phyloP scores from a whole-genome alignment of 1,284 basidiomycete genomes.

The Sutorius eximius region DNA sequence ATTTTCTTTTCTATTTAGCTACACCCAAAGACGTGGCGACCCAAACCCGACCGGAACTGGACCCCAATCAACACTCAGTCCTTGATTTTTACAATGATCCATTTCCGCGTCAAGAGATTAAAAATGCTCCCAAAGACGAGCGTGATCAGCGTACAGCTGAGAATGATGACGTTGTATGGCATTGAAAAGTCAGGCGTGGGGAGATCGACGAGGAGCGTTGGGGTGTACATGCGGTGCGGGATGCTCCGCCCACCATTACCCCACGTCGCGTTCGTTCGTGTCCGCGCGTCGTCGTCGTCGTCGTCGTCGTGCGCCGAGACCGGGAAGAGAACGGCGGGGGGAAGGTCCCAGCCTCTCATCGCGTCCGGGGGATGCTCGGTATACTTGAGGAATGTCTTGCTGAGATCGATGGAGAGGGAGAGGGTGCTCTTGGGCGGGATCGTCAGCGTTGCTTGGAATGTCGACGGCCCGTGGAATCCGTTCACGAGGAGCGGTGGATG shows the following conservation, averaged over 20 bases:
- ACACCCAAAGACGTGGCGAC: not conserved
- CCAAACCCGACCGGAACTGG: no score
- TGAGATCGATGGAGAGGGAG: slow-evolving; percentile 71
- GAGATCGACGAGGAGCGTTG: slow-evolving; percentile 82
- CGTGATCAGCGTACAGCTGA: slow-evolving; percentile 88
- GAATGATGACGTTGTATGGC: slow-evolving; percentile 99
- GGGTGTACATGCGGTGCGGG: slow-evolving; percentile 66
- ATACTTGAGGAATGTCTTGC: slow-evolving; percentile 88
- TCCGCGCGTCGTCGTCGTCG: not conserved
- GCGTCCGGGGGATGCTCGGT: slow-evolving; percentile 96
- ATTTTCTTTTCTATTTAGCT: not conserved
- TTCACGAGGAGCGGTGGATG: slow-evolving; percentile 66
- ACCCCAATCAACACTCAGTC: not conserved
- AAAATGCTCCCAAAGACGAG: slow-evolving; percentile 93
- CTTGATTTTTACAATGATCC: slow-evolving; percentile 54
- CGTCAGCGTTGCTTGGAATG: slow-evolving; percentile 66
- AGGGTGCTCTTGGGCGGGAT: slow-evolving; percentile 70
- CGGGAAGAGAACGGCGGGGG: slow-evolving; percentile 74
- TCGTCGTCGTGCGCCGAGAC: slow-evolving; percentile 34
- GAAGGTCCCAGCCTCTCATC: slow-evolving; percentile 91
- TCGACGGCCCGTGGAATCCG: slow-evolving; percentile 27
- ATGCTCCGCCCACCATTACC: not conserved
- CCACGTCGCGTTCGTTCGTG: slow-evolving; percentile 8
- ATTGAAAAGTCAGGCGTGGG: slow-evolving; percentile 98
- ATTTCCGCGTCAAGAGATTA: slow-evolving; percentile 82